These are phyloP conservation scores for Alternaria ventricosa DNA, from an alignment of 2,329 filamentous ascomycete species.

Conservation along the genomic window DNA sequence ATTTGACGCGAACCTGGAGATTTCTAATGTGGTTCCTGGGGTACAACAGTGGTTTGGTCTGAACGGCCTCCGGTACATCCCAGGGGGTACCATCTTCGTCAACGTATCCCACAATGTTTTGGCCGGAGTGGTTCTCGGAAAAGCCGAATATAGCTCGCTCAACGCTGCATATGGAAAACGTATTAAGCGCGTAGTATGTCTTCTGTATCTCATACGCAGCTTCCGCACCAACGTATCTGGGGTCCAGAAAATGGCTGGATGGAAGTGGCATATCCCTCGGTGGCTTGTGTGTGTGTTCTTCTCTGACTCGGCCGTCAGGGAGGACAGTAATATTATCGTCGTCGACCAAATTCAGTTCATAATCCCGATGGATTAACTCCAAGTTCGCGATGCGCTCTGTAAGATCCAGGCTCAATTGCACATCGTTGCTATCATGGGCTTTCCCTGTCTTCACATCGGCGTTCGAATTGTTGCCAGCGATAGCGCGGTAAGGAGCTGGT, in stretches of 20 bases:
- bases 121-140: conserved; percentile 8
- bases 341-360: neutral
- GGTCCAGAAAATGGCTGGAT: conserved; percentile 25
- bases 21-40: conserved; percentile 21
- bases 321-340: conserved; percentile 4
- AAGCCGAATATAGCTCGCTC: conserved; percentile 17
- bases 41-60: neutral
- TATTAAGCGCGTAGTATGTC: conserved; percentile 28
- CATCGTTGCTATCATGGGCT: neutral
- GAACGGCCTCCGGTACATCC: neutral
- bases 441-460: neutral
- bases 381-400: neutral
- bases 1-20: conserved; percentile 35
- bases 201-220: conserved; percentile 22
- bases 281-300: conserved; percentile 28
- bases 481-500: neutral
- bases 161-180: conserved; percentile 31
- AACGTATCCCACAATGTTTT: neutral
- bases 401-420: neutral
- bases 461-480: neutral
- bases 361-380: neutral
- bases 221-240: conserved; percentile 22
- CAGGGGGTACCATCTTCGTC: neutral
- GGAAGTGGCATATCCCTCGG: conserved; percentile 26
- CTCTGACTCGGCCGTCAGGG: conserved; percentile 23